These are phyloP conservation scores for Phyllostachys edulis DNA, from an alignment of 176 grass and related monocot species.

Conservation along the genomic window DNA sequence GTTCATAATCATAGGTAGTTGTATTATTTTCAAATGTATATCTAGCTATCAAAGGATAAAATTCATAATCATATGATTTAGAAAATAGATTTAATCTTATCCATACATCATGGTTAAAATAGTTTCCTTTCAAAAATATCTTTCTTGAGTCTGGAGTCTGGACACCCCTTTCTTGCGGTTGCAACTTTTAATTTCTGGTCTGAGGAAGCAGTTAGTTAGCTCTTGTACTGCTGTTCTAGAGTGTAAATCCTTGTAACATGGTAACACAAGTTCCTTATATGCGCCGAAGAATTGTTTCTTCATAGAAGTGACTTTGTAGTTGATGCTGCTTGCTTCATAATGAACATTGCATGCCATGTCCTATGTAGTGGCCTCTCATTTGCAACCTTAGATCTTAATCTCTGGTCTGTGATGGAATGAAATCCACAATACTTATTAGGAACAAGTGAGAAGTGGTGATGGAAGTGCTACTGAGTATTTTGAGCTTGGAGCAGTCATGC, in stretches of 20 bases:
- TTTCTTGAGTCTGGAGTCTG: too few relatives aligned
- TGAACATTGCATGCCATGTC: background rate
- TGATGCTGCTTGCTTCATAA: background rate
- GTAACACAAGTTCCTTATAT: background rate
- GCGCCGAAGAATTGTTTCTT: background rate
- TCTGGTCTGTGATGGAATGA: background rate
- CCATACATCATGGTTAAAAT: background rate
- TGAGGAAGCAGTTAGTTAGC: background rate
- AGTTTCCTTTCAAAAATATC: too few relatives aligned
- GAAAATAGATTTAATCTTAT: too few relatives aligned
- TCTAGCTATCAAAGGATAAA: too few relatives aligned
- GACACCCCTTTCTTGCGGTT: too few relatives aligned
- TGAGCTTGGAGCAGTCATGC: slow-evolving; percentile 98
- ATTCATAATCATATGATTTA: too few relatives aligned
- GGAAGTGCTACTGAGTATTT: slow-evolving; percentile 85
- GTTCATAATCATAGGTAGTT: too few relatives aligned
- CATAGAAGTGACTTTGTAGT: background rate
- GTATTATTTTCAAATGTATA: too few relatives aligned
- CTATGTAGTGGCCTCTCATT: background rate
- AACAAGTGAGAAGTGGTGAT: slow-evolving; percentile 98
- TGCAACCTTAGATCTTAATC: background rate
- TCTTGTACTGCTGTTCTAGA: background rate
- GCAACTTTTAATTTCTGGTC: too few relatives aligned
- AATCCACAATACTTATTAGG: slow-evolving; percentile 36
- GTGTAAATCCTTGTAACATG: background rate